These are phyloP conservation scores for Fusarium annulatum DNA, from an alignment of 2,329 filamentous ascomycete genomes.

Conservation along the genomic window DNA sequence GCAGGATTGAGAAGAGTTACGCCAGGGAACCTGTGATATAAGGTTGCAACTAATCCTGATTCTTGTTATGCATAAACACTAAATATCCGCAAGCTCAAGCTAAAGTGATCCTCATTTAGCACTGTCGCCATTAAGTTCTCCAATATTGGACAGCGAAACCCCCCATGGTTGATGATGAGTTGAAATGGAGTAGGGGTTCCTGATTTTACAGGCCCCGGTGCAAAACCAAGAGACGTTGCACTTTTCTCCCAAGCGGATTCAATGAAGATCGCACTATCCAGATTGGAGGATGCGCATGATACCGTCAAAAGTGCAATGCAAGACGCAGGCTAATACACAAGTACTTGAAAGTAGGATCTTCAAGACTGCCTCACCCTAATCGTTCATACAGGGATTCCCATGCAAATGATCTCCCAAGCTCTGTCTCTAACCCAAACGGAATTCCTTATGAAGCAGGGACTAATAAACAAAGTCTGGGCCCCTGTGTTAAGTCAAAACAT, in stretches of 20 bases:
- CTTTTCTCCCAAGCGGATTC: accelerated
- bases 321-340: no score
- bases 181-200: no score
- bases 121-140: accelerated
- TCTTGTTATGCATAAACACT: background rate
- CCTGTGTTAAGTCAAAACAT: background rate
- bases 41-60: background rate
- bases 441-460: background rate
- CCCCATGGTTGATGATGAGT: no score
- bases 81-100: background rate
- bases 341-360: background rate
- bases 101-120: background rate
- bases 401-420: background rate
- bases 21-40: background rate
- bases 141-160: background rate
- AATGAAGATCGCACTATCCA: no score
- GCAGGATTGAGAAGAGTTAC: background rate
- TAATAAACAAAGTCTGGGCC: background rate
- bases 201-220: background rate
- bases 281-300: accelerated
- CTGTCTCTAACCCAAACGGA: background rate
- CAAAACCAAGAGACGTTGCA: background rate
- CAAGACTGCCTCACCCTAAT: background rate
- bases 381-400: background rate
- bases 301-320: background rate